phyloP scores from a whole-genome alignment of 176 grass and related monocot species.

The Oryza meyeriana region DNA sequence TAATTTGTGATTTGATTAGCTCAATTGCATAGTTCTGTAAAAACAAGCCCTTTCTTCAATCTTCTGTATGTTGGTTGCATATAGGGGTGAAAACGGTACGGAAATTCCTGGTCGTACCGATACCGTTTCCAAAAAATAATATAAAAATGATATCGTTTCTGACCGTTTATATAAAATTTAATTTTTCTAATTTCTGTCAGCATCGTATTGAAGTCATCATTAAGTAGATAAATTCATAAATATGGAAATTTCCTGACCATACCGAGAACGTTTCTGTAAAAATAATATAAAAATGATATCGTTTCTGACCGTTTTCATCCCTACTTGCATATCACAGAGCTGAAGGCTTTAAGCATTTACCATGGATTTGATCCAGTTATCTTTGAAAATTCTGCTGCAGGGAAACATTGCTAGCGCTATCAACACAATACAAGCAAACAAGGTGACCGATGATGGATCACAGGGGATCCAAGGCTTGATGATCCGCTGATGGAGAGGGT shows the following conservation, averaged over 20 bases:
- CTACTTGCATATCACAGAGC: background rate
- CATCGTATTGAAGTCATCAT: too few species aligned
- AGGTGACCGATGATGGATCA: conserved; percentile 61
- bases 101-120: too few species aligned
- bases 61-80: background rate
- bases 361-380: background rate
- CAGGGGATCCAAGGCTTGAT: conserved; percentile 60
- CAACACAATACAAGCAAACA: conserved; percentile 86
- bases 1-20: background rate
- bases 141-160: too few species aligned
- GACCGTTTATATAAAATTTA: too few species aligned
- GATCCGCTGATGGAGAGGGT: conserved; percentile 34
- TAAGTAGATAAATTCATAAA: too few species aligned
- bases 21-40: background rate
- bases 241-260: too few species aligned
- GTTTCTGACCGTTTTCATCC: too few species aligned
- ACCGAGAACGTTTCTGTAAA: too few species aligned
- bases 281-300: too few species aligned
- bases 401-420: conserved; percentile 80
- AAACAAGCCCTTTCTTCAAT: background rate
- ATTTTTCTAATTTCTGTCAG: too few species aligned
- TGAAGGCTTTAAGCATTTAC: background rate
- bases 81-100: too few species aligned
- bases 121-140: too few species aligned
- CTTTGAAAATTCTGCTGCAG: conserved; percentile 39